phyloP scores from a whole-genome alignment of 345 rosid species.

The Salix dunnii region DNA sequence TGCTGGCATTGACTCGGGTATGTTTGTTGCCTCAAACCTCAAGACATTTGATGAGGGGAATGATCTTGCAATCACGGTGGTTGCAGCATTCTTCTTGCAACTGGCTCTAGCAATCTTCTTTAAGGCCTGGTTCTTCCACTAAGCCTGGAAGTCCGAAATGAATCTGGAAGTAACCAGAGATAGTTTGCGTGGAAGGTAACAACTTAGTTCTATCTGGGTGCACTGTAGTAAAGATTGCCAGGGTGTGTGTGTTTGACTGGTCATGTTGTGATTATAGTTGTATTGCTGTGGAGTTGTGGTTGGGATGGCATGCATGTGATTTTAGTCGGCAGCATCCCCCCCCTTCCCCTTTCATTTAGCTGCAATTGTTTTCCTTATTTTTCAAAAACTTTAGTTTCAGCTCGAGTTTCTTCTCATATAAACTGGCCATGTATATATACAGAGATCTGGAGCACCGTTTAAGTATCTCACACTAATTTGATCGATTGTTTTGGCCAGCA shows the following conservation, averaged over 20 bases:
- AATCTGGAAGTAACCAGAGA: neutral
- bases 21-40: conserved; percentile 70
- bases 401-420: neutral
- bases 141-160: conserved; percentile 10
- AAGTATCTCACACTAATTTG: neutral
- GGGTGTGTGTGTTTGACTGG: conserved; percentile 1
- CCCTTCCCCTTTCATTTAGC: too few species aligned
- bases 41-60: conserved; percentile 46
- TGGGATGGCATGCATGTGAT: conserved; percentile 2
- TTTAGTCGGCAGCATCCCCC: conserved; percentile 7
- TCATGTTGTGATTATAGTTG: neutral
- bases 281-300: conserved; percentile 9
- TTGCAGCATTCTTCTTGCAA: conserved; percentile 72
- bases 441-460: neutral
- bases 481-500: neutral
- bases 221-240: conserved; percentile 1
- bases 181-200: neutral
- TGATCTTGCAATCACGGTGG: conserved; percentile 48
- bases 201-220: neutral
- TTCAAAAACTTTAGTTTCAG: neutral
- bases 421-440: conserved; percentile 22
- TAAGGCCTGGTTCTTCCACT: conserved; percentile 94
- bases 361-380: neutral
- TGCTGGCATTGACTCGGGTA: conserved; percentile 63
- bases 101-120: conserved; percentile 78